Evolutionary conservation across 1,284 basidiomycete genomes (phyloP).

Genomic region (Cutaneotrichosporon mucoides): DNA sequence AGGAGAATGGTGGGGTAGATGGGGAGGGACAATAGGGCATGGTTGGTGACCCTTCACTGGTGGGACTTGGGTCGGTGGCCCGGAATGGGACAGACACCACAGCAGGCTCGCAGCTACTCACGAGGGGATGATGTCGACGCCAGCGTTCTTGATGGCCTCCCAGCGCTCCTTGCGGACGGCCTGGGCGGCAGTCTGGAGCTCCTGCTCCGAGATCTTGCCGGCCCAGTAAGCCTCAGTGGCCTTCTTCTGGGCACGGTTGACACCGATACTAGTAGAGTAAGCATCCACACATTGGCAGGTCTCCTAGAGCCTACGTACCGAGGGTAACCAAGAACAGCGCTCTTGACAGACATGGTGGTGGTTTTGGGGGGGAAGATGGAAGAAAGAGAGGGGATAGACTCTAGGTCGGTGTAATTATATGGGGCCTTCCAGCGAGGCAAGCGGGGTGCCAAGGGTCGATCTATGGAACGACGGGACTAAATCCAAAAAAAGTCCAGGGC

Average conservation of each 20-base stretch:
- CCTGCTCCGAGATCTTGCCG: slow-evolving; percentile 82
- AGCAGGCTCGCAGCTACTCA: slow-evolving; percentile 47
- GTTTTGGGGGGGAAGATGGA: background rate
- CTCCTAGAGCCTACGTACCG: slow-evolving; percentile 31
- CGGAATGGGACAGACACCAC: too few species aligned
- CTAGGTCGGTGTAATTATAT: background rate
- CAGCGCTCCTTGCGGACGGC: slow-evolving; percentile 88
- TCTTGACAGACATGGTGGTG: slow-evolving; percentile 51
- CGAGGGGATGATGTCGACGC: slow-evolving; percentile 92
- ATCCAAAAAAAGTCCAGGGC: background rate
- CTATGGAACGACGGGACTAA: background rate
- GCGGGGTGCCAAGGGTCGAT: too few species aligned
- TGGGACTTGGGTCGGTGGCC: too few species aligned
- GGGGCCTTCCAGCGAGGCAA: background rate
- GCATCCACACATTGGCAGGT: too few species aligned
- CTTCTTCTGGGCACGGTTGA: slow-evolving; percentile 95
- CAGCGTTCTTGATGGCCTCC: slow-evolving; percentile 79
- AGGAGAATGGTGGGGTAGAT: too few species aligned
- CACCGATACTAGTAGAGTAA: slow-evolving; percentile 64
- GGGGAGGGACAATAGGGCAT: too few species aligned
- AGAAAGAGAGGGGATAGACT: slow-evolving; percentile 2
- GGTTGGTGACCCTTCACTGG: too few species aligned
- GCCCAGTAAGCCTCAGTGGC: slow-evolving; percentile 98
- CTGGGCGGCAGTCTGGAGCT: slow-evolving; percentile 83
- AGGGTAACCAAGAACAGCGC: slow-evolving; percentile 93